Evolutionary conservation across 129 eudicot species (phyloP).

Genomic region (sunflower (Helianthus annuus)): HanXRQr2.0-SUNRISE NC_035443.2:32378393-32378892

Average conservation of each 20-base stretch:
- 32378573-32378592: slow-evolving; percentile 80
- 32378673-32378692: slow-evolving; percentile 73
- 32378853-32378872: slow-evolving; percentile 29
- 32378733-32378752: slow-evolving; percentile 79
- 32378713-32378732: slow-evolving; percentile 66
- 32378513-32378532: slow-evolving; percentile 73
- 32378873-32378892: slow-evolving; percentile 56
- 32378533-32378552: slow-evolving; percentile 77
- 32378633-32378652: slow-evolving; percentile 67
- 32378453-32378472: slow-evolving; percentile 75
- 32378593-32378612: slow-evolving; percentile 58
- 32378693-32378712: slow-evolving; percentile 63
- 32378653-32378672: slow-evolving; percentile 53
- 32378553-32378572: slow-evolving; percentile 71
- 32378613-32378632: slow-evolving; percentile 62
- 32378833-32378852: background rate
- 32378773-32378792: background rate
- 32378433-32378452: slow-evolving; percentile 67
- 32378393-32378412: slow-evolving; percentile 53
- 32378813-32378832: background rate
- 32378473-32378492: slow-evolving; percentile 86
- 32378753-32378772: slow-evolving; percentile 37
- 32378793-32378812: background rate
- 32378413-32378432: slow-evolving; percentile 43
- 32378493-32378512: slow-evolving; percentile 59